Evolutionary conservation across 164 flowering plant species (phyloP).

Genomic region (Cinnamomum micranthum): DNA sequence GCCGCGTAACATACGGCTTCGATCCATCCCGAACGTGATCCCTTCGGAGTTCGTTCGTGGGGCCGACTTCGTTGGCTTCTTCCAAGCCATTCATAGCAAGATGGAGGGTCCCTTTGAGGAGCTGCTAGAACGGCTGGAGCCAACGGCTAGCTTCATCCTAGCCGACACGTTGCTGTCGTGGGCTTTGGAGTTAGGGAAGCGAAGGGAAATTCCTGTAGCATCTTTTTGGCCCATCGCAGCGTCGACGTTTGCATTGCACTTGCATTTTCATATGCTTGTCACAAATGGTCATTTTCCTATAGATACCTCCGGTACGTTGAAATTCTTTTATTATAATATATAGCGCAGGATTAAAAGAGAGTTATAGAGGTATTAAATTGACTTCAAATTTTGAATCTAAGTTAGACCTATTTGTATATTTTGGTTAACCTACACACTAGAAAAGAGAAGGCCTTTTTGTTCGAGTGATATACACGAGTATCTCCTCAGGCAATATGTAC

Average conservation of each 20-base stretch:
- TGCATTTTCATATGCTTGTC: constrained; percentile 34
- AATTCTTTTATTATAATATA: too few species aligned
- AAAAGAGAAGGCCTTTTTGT: too few species aligned
- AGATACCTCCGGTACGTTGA: constrained; percentile 29
- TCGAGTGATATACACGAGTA: too few species aligned
- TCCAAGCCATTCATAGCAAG: constrained; percentile 45
- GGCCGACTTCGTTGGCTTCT: constrained; percentile 37
- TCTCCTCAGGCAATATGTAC: too few species aligned
- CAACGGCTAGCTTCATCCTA: constrained; percentile 21
- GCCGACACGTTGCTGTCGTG: constrained; percentile 44
- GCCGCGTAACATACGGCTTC: constrained; percentile 38
- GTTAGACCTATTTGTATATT: too few species aligned
- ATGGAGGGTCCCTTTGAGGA: constrained; percentile 57
- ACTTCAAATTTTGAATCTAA: too few species aligned
- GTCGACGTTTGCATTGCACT: constrained; percentile 24
- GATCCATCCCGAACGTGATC: constrained; percentile 64
- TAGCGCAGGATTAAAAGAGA: too few species aligned
- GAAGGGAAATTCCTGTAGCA: constrained; percentile 51
- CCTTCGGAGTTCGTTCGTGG: constrained; percentile 62
- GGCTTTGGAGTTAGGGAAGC: constrained; percentile 39
- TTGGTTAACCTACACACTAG: too few species aligned
- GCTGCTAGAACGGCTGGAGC: constrained; percentile 38
- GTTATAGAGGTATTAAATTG: too few species aligned
- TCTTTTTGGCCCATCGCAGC: constrained; percentile 47
- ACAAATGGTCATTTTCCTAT: constrained; percentile 28